phyloP scores from a whole-genome alignment of 306 rosid species.

The Leucaena leucocephala region DNA sequence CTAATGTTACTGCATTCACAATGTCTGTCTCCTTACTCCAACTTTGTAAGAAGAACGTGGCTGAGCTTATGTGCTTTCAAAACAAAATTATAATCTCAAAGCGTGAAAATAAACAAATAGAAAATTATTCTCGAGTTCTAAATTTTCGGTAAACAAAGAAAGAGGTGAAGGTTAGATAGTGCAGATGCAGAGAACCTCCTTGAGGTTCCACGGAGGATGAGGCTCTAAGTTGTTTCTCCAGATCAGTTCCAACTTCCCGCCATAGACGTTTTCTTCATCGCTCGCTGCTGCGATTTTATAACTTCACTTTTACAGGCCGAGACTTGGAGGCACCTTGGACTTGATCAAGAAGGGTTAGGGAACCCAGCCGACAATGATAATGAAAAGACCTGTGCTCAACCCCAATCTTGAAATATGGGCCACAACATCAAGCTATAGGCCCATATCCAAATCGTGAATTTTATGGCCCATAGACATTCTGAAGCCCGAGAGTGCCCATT shows the following conservation, averaged over 20 bases:
- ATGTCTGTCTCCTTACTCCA: too few relatives aligned
- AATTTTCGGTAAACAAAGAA: constrained; percentile 31
- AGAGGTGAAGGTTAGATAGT: too few relatives aligned
- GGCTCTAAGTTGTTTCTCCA: constrained; percentile 57
- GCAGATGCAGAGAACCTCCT: constrained; percentile 18
- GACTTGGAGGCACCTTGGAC: background rate
- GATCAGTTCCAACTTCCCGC: constrained; percentile 70
- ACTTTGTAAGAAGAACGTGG: background rate
- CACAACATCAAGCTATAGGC: background rate
- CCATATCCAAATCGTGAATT: background rate
- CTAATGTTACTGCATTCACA: too few relatives aligned
- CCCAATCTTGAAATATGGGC: background rate
- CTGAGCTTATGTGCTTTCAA: background rate
- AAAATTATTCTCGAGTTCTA: background rate
- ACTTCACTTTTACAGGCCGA: background rate
- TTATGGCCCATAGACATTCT: background rate
- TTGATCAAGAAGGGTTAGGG: too few relatives aligned
- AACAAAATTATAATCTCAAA: background rate
- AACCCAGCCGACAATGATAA: background rate
- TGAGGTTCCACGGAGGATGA: constrained; percentile 66
- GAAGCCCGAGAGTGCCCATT: background rate
- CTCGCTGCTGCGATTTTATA: background rate
- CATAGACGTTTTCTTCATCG: constrained; percentile 35
- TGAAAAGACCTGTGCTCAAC: background rate
- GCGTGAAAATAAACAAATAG: background rate